Percentiles rank a stretch among this genome's conserved stretches.
These are phyloP conservation scores for Castanea mollissima DNA, from an alignment of 306 rosid species.

Conservation along the genomic window DNA sequence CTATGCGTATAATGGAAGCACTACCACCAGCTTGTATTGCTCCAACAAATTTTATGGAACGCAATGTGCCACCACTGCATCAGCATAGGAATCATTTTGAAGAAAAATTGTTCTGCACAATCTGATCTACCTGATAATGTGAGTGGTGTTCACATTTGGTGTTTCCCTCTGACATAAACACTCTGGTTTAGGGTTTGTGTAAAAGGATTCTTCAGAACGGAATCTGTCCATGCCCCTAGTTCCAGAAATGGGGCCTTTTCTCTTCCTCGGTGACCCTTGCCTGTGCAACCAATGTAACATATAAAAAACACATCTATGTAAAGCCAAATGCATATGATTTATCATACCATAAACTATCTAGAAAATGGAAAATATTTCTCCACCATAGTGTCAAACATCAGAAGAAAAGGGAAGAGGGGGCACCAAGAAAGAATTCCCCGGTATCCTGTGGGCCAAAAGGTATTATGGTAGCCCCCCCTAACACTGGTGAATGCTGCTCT, in stretches of 20 bases:
- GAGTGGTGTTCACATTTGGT: slow-evolving; percentile 28
- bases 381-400: neutral
- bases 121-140: slow-evolving; percentile 20
- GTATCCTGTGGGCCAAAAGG: too few species aligned
- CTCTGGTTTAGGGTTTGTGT: slow-evolving; percentile 83
- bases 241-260: slow-evolving; percentile 90
- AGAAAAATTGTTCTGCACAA: slow-evolving; percentile 7
- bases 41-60: slow-evolving; percentile 6
- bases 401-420: neutral
- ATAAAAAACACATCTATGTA: neutral
- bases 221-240: slow-evolving; percentile 84
- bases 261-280: slow-evolving; percentile 78
- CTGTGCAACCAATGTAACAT: slow-evolving; percentile 37
- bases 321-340: neutral
- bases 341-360: neutral
- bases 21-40: slow-evolving; percentile 12
- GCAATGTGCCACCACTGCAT: slow-evolving; percentile 14
- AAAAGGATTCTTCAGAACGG: slow-evolving; percentile 92
- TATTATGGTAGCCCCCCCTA: neutral
- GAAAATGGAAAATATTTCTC: neutral
- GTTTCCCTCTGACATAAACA: slow-evolving; percentile 69
- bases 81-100: slow-evolving; percentile 10
- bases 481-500: neutral
- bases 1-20: slow-evolving; percentile 6
- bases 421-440: neutral